phyloP scores from a whole-genome alignment of 805 yeast species.

The Clavispora asparagi region DNA sequence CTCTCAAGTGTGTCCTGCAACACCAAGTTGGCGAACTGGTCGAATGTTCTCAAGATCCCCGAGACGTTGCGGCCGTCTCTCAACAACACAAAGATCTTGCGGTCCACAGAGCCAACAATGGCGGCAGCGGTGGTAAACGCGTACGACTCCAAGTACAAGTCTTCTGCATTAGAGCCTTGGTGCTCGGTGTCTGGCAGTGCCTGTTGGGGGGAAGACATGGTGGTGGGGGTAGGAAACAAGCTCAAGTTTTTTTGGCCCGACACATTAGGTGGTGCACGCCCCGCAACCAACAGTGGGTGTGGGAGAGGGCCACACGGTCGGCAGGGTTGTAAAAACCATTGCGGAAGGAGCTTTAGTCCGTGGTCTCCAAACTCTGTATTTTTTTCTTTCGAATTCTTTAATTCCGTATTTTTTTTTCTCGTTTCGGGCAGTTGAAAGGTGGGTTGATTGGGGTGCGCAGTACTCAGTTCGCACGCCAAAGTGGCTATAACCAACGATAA shows the following conservation, averaged over 20 bases:
- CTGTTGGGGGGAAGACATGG: slow-evolving; percentile 6
- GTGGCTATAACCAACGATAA: too few species aligned
- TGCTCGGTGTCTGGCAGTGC: slow-evolving; percentile 1
- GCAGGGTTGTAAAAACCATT: too few species aligned
- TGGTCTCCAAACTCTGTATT: too few species aligned
- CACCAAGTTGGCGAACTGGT: slow-evolving; percentile 90
- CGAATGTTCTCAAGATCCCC: slow-evolving; percentile 91
- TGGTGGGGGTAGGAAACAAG: background rate
- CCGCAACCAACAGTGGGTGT: background rate
- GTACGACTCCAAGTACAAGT: slow-evolving; percentile 70
- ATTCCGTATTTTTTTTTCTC: too few species aligned
- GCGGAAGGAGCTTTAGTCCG: too few species aligned
- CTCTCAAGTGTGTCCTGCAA: slow-evolving; percentile 88
- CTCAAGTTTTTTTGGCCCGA: slow-evolving; percentile 1
- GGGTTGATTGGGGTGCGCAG: too few species aligned
- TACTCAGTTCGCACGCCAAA: too few species aligned
- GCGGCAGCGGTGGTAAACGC: slow-evolving; percentile 88
- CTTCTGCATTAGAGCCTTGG: slow-evolving; percentile 36
- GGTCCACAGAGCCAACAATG: slow-evolving; percentile 80
- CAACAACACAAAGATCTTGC: slow-evolving; percentile 74
- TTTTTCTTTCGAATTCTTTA: too few species aligned
- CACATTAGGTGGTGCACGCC: slow-evolving; percentile 1
- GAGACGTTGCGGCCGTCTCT: slow-evolving; percentile 86
- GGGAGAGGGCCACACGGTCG: too few species aligned
- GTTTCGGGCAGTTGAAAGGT: too few species aligned